Evolutionary conservation across 2,329 filamentous ascomycete genomes (phyloP).

Genomic region (Aureobasidium sp.): DNA sequence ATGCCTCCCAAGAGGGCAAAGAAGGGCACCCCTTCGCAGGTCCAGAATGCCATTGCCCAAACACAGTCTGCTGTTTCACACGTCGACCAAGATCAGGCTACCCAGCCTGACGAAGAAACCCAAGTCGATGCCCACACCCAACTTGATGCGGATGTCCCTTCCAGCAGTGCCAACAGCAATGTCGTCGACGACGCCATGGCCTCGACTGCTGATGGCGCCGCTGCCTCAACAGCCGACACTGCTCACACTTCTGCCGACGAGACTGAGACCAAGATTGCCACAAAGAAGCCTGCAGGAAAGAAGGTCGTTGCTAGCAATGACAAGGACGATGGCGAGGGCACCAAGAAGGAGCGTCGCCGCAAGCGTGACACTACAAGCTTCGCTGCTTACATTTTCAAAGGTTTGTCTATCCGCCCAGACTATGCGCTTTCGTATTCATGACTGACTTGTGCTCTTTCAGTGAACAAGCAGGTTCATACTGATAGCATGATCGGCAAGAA

Average conservation of each 20-base stretch:
- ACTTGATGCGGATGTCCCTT: neutral
- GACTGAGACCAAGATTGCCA: neutral
- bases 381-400: neutral
- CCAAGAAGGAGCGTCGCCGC: neutral
- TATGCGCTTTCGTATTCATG: neutral
- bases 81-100: neutral
- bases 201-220: neutral
- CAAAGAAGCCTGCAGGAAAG: neutral
- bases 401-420: neutral
- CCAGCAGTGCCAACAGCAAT: neutral
- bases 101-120: neutral
- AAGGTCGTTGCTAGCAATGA: conserved; percentile 58
- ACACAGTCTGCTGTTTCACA: neutral
- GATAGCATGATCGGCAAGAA: neutral
- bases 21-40: neutral
- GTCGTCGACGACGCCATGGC: neutral
- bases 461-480: neutral
- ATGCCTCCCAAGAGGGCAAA: neutral
- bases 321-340: conserved; percentile 1
- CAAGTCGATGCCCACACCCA: neutral
- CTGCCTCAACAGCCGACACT: neutral
- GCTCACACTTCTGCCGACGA: neutral
- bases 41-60: neutral
- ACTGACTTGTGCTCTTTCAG: neutral
- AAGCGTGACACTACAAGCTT: neutral